Evolutionary conservation across 108 stramenopile species (phyloP), one percentile per base, ranked within the genome.

Genomic region (Parmales sp.): DNA sequence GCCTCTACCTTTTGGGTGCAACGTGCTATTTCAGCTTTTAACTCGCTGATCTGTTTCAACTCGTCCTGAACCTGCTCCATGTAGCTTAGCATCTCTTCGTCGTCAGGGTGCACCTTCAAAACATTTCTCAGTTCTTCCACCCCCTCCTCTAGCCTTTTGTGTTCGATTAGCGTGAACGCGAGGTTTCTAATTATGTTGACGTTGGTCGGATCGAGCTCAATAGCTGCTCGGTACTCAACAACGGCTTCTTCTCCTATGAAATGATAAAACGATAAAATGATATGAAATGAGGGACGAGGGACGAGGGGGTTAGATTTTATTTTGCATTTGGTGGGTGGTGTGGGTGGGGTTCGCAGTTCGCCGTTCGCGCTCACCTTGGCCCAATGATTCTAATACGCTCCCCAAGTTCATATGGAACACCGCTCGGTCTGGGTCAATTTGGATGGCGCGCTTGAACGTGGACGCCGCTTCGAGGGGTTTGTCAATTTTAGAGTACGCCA

Each of bases 61-160:
- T n/a, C n/a, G n/a, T n/a, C n/a, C n/a, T 60, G n/a, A 13, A 28
- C 18, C 20, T 60, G 54, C 1, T 60, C 54, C 9, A 60, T 6
- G 54, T 60, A 60, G 54, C 54, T 60, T 31, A 13, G 29, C 16
- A 60, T 60, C 36, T 60, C 54, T 6, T 5, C 36, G 54, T 60
- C 54, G 54, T 60, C 31, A 3, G 54, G 54, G 3, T 4, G 13
- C 54, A 60, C 3, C 20, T 60, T 34, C 26, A 60, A 16, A 16
- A 11, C 13, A 6, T 3, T 60, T 2, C 31, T 11, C 2, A 60
- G 54, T 16, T 34, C 18, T 16, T 34, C 29, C 26, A 20, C 54
- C n/a, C 54, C 54, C 54, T 60, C 28, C 31, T 60, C 26, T 5
- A 60, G 5, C 2, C 36, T 60, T 34, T 34, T 34, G 31, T 60